Evolutionary conservation across 192 early-diverging fungal genomes (phyloP), one percentile per base, ranked within the genome.

Genomic region (Rhizophlyctis rosea): DNA sequence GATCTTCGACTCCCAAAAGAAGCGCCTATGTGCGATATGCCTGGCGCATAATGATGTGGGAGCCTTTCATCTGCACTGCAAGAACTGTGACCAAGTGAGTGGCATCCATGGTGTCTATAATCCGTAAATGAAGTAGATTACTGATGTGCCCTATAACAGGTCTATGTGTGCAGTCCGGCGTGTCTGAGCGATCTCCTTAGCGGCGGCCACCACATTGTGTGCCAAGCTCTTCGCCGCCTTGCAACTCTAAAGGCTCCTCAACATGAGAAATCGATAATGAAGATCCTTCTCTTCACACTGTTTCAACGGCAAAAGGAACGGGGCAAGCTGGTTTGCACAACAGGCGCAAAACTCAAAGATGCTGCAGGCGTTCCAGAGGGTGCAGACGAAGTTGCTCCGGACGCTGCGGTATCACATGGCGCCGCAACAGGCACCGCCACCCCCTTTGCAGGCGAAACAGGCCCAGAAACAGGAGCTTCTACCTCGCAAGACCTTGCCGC

Each of bases 191-290:
- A 62, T 31, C 53, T 73, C 13, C 18, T 83, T 1, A 75, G 59
- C 24, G 57, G 66, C 55, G 80, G 73, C 24, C 65, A 78, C 31
- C 47, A 32, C 2, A 28, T 55, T 2, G 71, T 86, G 11, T 89
- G 87, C 63, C 57, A 48, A 18, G 23, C 69, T 0, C 47, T 87
- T 14, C 75, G 87, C 2, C 72, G 78, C 34, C 67, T 88, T 3
- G 86, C 85, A 0, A 85, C 85, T 0, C 65, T 81, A 53, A 86
- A 86, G 50, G 76, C 78, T 0, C 73, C 81, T 49, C 69, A 69
- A 4, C 87, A 89, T 57, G 74, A 78, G 34, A 89, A 87, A 63
- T 83, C 82, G 62, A 70, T 89, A 7, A 71, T 82, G 50, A 87
- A 87, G 47, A 48, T 87, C 30, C 34, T 86, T 44, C 25, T 87